phyloP scores from a whole-genome alignment of 2,329 filamentous ascomycete species.

The Verruconis gallopava region DNA sequence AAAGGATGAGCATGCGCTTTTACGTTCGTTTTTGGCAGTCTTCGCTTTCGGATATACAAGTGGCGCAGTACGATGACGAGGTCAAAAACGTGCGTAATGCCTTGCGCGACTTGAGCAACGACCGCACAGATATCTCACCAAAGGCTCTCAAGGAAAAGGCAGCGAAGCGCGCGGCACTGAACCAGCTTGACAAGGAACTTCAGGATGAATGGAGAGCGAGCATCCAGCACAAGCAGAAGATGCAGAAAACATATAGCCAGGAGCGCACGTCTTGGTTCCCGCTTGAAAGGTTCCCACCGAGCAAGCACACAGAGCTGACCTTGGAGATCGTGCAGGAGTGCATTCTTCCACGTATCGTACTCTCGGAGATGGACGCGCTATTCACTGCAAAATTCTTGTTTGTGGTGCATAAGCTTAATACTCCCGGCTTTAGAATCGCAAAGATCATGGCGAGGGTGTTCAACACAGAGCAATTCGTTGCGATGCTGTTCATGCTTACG shows the following conservation, averaged over 20 bases:
- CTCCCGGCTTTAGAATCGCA: slow-evolving; percentile 76
- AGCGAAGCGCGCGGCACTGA: slow-evolving; percentile 54
- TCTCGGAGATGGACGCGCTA: slow-evolving; percentile 78
- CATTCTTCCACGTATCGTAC: slow-evolving; percentile 71
- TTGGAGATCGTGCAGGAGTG: slow-evolving; percentile 78
- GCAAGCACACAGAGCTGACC: slow-evolving; percentile 54
- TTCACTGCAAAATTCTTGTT: slow-evolving; percentile 80
- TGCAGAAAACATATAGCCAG: slow-evolving; percentile 48
- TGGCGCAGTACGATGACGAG: slow-evolving; percentile 69
- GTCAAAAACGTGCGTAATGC: slow-evolving; percentile 31
- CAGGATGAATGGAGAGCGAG: slow-evolving; percentile 43
- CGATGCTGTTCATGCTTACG: slow-evolving; percentile 79
- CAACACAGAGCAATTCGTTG: slow-evolving; percentile 63
- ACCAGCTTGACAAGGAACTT: slow-evolving; percentile 55
- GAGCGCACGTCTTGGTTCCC: slow-evolving; percentile 70
- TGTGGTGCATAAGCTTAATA: slow-evolving; percentile 71
- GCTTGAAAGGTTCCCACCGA: slow-evolving; percentile 39
- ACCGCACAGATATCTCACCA: slow-evolving; percentile 60
- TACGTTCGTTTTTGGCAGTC: slow-evolving; percentile 90
- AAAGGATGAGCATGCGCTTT: slow-evolving; percentile 63
- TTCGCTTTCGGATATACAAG: slow-evolving; percentile 65
- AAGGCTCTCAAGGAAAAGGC: slow-evolving; percentile 54
- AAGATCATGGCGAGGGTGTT: slow-evolving; percentile 76
- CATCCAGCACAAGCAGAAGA: slow-evolving; percentile 5
- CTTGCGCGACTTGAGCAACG: slow-evolving; percentile 45